A percentile compares a stretch with the other conserved stretches of the same genome.
These are phyloP conservation scores for Aspergillus calidoustus DNA, from an alignment of 2,329 filamentous ascomycete genomes.

Conservation along the genomic window DNA sequence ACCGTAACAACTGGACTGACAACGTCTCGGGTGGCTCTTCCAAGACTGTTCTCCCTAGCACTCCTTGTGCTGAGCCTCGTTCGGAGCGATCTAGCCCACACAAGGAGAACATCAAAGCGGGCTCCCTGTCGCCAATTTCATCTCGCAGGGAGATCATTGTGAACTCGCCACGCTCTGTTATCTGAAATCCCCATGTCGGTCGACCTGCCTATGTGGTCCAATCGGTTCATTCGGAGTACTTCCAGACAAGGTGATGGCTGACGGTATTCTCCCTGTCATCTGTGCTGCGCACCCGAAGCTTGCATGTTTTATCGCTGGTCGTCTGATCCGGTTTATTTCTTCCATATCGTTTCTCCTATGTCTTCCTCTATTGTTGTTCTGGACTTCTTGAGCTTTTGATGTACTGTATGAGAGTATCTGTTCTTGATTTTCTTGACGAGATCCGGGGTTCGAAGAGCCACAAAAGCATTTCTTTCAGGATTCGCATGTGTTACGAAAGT, in stretches of 20 bases:
- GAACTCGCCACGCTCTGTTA: conserved; percentile 41
- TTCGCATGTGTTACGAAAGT: conserved; percentile 20
- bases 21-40: conserved; percentile 42
- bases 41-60: conserved; percentile 39
- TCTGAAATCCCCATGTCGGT: conserved; percentile 16
- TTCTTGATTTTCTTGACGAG: conserved; percentile 27
- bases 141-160: conserved; percentile 45
- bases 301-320: conserved; percentile 11
- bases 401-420: conserved; percentile 23
- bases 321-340: conserved; percentile 11
- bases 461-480: conserved; percentile 23
- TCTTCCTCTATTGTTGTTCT: conserved; percentile 17
- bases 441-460: conserved; percentile 19
- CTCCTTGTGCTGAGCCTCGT: conserved; percentile 34
- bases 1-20: conserved; percentile 36
- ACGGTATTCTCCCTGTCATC: conserved; percentile 5
- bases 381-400: conserved; percentile 23
- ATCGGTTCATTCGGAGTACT: no score
- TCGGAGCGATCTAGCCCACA: conserved; percentile 47
- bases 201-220: background rate
- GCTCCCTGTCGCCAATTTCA: conserved; percentile 43
- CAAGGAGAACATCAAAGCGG: conserved; percentile 44
- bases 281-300: background rate
- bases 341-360: conserved; percentile 15
- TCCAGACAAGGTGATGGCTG: background rate